Evolutionary conservation across 2,329 filamentous ascomycete species (phyloP).

Genomic region (Teratosphaeria viscida): DNA sequence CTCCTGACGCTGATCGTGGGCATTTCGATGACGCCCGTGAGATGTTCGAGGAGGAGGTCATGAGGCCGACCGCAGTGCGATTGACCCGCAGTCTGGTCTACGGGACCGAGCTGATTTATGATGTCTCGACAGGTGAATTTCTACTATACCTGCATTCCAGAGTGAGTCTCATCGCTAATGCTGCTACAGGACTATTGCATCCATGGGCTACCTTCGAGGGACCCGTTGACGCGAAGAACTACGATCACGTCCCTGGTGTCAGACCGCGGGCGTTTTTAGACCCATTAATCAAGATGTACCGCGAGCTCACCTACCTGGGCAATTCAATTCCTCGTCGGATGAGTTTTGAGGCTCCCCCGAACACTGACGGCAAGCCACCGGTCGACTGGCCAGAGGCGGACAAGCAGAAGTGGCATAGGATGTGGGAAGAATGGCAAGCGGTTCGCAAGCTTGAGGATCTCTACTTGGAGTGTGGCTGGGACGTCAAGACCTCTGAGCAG

Average conservation of each 20-base stretch:
- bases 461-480: neutral
- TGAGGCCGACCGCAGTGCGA: neutral
- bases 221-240: neutral
- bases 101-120: neutral
- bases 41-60: neutral
- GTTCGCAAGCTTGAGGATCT: neutral
- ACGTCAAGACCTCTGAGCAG: neutral
- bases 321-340: too few relatives aligned
- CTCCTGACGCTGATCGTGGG: neutral
- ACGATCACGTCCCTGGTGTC: neutral
- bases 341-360: too few relatives aligned
- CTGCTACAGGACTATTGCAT: neutral
- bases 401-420: neutral
- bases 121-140: neutral
- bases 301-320: neutral
- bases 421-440: neutral
- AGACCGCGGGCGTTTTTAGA: neutral
- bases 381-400: neutral
- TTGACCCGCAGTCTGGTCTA: neutral
- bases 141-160: neutral
- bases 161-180: neutral
- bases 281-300: neutral
- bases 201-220: neutral
- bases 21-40: neutral
- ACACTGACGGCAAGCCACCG: neutral